Conservation (phyloP, 257 asterid genomes). For the Thymus mandschuricus region DNA sequence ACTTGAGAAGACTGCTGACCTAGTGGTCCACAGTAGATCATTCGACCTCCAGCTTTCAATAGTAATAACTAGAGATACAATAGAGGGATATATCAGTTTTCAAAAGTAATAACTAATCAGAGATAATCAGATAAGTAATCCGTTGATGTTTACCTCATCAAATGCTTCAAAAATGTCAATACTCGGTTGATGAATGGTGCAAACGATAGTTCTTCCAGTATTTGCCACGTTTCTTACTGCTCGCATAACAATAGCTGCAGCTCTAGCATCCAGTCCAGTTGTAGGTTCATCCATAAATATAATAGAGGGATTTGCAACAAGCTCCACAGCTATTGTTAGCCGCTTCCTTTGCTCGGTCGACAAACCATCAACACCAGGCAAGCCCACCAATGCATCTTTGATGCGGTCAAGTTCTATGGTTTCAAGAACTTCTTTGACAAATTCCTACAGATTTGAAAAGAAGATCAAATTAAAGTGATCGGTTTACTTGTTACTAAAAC, state of each 20-base stretch:
- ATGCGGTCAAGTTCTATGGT: constrained; percentile 60
- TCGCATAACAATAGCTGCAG: constrained; percentile 59
- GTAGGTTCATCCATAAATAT: constrained; percentile 62
- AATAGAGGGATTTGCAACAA: constrained; percentile 57
- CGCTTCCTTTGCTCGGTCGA: constrained; percentile 59
- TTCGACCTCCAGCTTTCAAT: constrained; percentile 51
- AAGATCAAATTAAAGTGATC: not conserved
- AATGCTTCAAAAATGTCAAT: constrained; percentile 57
- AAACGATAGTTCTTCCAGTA: constrained; percentile 56
- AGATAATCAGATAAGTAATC: not conserved
- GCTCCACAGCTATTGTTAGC: constrained; percentile 57
- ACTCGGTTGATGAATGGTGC: constrained; percentile 62
- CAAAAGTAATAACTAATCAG: constrained; percentile 44
- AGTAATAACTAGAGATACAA: constrained; percentile 42
- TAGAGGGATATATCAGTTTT: constrained; percentile 23
- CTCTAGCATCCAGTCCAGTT: constrained; percentile 55
- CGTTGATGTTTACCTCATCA: constrained; percentile 44
- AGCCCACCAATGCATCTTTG: constrained; percentile 49
- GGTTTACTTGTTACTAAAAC: not conserved
- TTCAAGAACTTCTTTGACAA: constrained; percentile 53
- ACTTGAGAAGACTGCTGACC: constrained; percentile 53
- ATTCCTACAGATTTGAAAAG: constrained; percentile 38
- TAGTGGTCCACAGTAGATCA: constrained; percentile 46
- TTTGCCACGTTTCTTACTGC: constrained; percentile 51
- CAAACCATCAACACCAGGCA: constrained; percentile 52